Evolutionary conservation across 495 filamentous ascomycete species (phyloP).

Genomic region (Penicilliopsis zonata): DNA sequence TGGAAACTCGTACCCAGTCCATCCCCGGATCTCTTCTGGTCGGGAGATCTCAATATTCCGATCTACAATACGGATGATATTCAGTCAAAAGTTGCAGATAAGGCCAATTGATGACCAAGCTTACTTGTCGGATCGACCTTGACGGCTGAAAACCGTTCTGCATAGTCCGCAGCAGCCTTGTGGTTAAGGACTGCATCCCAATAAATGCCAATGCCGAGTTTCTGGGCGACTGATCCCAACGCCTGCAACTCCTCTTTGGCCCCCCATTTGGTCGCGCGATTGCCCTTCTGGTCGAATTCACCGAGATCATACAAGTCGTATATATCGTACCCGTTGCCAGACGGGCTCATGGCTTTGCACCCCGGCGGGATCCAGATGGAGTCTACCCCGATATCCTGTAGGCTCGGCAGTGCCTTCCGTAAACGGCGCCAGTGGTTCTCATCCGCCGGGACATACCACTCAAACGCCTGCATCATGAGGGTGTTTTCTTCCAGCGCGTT

Average conservation of each 20-base stretch:
- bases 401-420: constrained; percentile 33
- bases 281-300: constrained; percentile 65
- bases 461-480: constrained; percentile 60
- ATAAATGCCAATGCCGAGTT: constrained; percentile 46
- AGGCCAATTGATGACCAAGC: constrained; percentile 3
- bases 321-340: constrained; percentile 65
- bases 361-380: constrained; percentile 64
- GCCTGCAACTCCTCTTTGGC: constrained; percentile 47
- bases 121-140: constrained; percentile 46
- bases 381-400: constrained; percentile 50
- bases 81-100: too few relatives aligned
- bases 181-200: constrained; percentile 74
- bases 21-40: constrained; percentile 52
- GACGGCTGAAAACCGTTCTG: constrained; percentile 45
- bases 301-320: constrained; percentile 69
- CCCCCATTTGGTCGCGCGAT: constrained; percentile 60
- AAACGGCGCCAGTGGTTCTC: constrained; percentile 53
- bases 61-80: too few relatives aligned
- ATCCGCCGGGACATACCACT: constrained; percentile 63
- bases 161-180: constrained; percentile 56
- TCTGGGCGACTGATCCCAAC: constrained; percentile 35
- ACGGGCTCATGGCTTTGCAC: constrained; percentile 53
- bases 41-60: constrained; percentile 43
- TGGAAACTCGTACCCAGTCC: constrained; percentile 56
- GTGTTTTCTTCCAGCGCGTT: constrained; percentile 35